Conservation (phyloP, 768 basidiomycete genomes). For the Wakefieldia striispora region DNA sequence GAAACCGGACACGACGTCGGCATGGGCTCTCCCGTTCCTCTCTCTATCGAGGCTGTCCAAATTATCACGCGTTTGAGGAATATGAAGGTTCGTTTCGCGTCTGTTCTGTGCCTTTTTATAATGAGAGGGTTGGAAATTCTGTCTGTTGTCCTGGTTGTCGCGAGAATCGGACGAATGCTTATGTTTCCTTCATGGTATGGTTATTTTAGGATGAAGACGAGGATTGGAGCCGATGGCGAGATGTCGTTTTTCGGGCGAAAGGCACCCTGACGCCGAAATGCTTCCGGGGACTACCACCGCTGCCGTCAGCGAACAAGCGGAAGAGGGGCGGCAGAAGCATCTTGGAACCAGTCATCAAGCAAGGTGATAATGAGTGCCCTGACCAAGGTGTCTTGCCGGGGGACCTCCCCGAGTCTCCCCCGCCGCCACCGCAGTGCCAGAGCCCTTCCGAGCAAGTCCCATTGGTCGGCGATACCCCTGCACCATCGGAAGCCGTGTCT, state of each 20-base stretch:
- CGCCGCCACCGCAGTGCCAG: background rate
- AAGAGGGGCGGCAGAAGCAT: constrained; percentile 48
- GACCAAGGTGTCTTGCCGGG: background rate
- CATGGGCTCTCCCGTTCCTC: constrained; percentile 79
- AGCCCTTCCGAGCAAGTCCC: background rate
- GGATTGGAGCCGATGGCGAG: constrained; percentile 87
- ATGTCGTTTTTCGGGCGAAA: constrained; percentile 79
- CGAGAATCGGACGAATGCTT: background rate
- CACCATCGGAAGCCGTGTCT: background rate
- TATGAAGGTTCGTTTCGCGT: constrained; percentile 59
- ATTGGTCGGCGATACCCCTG: background rate
- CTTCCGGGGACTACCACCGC: constrained; percentile 31
- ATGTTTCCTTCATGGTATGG: background rate
- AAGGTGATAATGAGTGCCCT: background rate
- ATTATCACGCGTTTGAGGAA: constrained; percentile 79
- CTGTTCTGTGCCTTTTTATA: background rate
- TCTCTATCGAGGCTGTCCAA: constrained; percentile 72
- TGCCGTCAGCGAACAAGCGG: constrained; percentile 60
- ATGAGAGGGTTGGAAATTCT: background rate
- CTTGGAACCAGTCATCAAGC: constrained; percentile 9
- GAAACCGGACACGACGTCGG: constrained; percentile 88
- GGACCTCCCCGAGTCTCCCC: background rate
- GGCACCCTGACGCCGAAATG: constrained; percentile 45
- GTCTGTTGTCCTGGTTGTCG: background rate
- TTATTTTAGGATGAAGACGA: constrained; percentile 71